Evolutionary conservation across 2,329 filamentous ascomycete species (phyloP).

Genomic region (Aspergillus sp.): DNA sequence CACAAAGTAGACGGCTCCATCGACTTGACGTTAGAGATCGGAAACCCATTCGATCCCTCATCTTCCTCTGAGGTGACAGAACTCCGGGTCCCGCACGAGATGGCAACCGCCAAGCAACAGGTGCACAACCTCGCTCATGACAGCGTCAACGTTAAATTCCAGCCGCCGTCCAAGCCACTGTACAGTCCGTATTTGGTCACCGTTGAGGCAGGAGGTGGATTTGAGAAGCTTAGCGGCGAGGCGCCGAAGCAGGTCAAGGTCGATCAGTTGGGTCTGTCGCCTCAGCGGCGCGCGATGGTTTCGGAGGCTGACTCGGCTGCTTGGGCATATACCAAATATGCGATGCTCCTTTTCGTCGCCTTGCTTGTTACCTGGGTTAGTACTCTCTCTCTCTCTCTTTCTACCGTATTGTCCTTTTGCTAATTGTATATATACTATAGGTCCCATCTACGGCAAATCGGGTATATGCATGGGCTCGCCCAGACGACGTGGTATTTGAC

Average conservation of each 20-base stretch:
- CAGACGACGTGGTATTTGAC: constrained; percentile 44
- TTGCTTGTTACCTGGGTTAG: constrained; percentile 36
- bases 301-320: constrained; percentile 30
- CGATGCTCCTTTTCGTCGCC: constrained; percentile 34
- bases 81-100: constrained; percentile 54
- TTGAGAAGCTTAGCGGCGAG: neutral
- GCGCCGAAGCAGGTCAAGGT: constrained; percentile 4
- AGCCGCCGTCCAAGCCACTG: neutral
- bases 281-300: constrained; percentile 10
- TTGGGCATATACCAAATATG: constrained; percentile 33
- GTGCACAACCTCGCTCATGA: constrained; percentile 2
- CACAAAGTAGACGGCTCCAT: constrained; percentile 45
- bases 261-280: constrained; percentile 3
- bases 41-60: constrained; percentile 35
- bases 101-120: constrained; percentile 14
- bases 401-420: no score
- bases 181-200: constrained; percentile 26
- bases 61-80: constrained; percentile 51
- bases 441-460: constrained; percentile 69
- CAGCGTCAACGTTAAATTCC: neutral
- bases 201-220: constrained; percentile 19
- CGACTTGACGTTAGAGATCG: constrained; percentile 35
- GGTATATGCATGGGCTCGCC: constrained; percentile 59
- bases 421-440: constrained; percentile 8
- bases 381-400: neutral